Evolutionary conservation across 1,139 yeast species (phyloP), one percentile per base, ranked within the genome.

Genomic region (Saccharomycopsis hybrid): DNA sequence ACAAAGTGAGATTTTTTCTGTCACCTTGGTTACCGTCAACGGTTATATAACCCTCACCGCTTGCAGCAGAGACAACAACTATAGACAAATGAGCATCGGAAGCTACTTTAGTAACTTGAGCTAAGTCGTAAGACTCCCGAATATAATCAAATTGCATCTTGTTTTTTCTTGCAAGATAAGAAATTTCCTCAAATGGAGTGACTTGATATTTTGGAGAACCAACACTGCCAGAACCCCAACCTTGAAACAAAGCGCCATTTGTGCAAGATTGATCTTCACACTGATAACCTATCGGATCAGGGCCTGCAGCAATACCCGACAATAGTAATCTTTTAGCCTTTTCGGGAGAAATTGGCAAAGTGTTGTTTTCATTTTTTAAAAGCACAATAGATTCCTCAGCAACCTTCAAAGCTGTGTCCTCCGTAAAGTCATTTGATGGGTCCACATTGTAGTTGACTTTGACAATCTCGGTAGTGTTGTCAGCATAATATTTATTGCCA

Each of bases 21-120:
- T 80, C 85, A 18, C 85, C 85, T 57, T 63, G 74, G 56, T 78
- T 79, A 25, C 73, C 76, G 58, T 78, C 84, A 33, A 78, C 78
- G 53, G 69, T 72, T 44, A 77, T 68, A 58, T 71, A 77, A 0
- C 82, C 83, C 63, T 80, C 85, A 24, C 85, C 85, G 5, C 82
- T 73, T 54, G 68, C 65, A 1, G 80, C 70, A 45, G 67, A 67
- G 0, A 75, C 84, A 51, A 78, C 68, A 2, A 79, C 78, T 32
- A 78, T 64, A 3, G 79, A 67, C 62, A 77, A 62, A 57, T 77
- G 82, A 0, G 80, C 77, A 55, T 64, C 66, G 50, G 73, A 76
- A 2, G 80, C 74, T 44, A 69, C 59, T 43, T 72, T 75, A 18
- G 18, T 18, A 18, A 18, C 18, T 43, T 66, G 72, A 3, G 70